phyloP scores from a whole-genome alignment of 805 yeast species.

The Lachancea sp. region DNA sequence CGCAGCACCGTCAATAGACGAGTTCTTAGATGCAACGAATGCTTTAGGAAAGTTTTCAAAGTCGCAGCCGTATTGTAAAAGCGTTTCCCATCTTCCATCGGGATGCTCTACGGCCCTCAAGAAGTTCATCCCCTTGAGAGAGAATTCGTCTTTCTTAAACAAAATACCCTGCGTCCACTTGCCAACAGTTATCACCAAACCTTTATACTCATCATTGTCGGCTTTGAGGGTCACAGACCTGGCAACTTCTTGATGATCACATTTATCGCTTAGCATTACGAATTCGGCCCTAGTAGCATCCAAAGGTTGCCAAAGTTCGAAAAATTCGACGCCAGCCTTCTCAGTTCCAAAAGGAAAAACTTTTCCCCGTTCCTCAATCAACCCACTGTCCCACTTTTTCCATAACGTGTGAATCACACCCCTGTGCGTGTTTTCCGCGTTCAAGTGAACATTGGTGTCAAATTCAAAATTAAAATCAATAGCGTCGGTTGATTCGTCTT shows the following conservation, averaged over 20 bases:
- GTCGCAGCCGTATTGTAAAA: conserved; percentile 24
- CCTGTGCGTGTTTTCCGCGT: conserved; percentile 25
- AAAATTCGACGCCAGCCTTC: conserved; percentile 24
- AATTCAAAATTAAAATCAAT: conserved; percentile 29
- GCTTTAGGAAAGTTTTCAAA: conserved; percentile 25
- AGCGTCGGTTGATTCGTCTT: conserved; percentile 19
- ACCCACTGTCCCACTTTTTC: conserved; percentile 31
- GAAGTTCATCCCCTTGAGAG: conserved; percentile 23
- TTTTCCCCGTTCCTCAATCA: conserved; percentile 30
- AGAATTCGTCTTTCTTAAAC: conserved; percentile 18
- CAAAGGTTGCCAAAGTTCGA: conserved; percentile 35
- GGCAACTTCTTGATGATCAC: conserved; percentile 9
- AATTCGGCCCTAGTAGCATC: conserved; percentile 23
- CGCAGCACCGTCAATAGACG: conserved; percentile 19
- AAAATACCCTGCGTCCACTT: conserved; percentile 32
- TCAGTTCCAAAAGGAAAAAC: conserved; percentile 29
- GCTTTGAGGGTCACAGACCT: conserved; percentile 20
- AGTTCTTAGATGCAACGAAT: conserved; percentile 22
- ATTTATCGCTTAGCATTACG: conserved; percentile 12
- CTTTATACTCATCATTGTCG: conserved; percentile 23
- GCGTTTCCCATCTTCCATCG: conserved; percentile 10
- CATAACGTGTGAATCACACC: conserved; percentile 29
- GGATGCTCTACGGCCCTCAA: conserved; percentile 24
- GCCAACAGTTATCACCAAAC: conserved; percentile 30
- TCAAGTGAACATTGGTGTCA: conserved; percentile 27